phyloP scores from a whole-genome alignment of 2,329 filamentous ascomycete species.

The Onygenales sp. region DNA sequence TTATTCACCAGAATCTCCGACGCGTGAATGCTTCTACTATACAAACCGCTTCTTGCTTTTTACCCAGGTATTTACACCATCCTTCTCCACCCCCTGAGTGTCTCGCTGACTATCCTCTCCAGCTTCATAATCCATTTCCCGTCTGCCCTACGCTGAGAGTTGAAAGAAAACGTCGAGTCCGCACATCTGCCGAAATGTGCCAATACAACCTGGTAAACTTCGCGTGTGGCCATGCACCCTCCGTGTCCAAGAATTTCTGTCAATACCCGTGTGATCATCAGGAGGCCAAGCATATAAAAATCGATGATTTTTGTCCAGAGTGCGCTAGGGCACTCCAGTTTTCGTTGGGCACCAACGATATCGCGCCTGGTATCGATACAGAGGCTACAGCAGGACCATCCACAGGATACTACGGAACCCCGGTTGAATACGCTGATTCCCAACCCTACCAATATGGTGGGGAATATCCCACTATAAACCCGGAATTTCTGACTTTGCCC shows the following conservation, averaged over 20 bases:
- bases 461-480: background rate
- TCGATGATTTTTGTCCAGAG: background rate
- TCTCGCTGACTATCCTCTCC: no score
- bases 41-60: no score
- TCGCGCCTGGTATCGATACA: background rate
- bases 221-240: no score
- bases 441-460: background rate
- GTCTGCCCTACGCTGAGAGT: no score
- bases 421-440: background rate
- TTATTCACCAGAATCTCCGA: background rate
- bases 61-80: no score
- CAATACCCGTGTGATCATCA: background rate
- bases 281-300: background rate
- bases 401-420: background rate
- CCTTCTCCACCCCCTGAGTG: no score
- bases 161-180: no score
- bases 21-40: no score
- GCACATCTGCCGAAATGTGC: no score
- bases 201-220: no score
- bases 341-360: background rate
- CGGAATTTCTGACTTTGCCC: background rate
- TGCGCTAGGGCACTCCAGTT: background rate
- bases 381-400: background rate
- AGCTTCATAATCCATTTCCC: no score
- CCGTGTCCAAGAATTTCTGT: background rate